Conservation (phyloP, 2,329 filamentous ascomycete species). For the Graphiopsis chlorocephala region DNA sequence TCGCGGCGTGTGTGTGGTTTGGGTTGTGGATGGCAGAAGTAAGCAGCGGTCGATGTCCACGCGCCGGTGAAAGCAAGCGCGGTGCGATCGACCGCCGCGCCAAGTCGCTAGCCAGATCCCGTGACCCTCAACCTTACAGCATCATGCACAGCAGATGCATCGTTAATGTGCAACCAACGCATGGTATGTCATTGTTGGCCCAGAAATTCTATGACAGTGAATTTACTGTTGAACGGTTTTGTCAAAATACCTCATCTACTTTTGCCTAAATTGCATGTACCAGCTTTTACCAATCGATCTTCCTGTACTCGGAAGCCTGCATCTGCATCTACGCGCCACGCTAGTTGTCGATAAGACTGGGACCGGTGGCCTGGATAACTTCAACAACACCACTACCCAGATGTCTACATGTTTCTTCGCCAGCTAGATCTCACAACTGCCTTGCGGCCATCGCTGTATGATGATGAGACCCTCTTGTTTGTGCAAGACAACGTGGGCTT, state of each 20-base stretch:
- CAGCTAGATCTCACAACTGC: slow-evolving; percentile 94
- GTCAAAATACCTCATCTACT: neutral
- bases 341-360: neutral
- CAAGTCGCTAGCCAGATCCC: slow-evolving; percentile 1
- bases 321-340: slow-evolving; percentile 1
- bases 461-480: slow-evolving; percentile 92
- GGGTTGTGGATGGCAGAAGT: neutral
- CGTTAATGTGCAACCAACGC: neutral
- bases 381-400: neutral
- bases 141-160: neutral
- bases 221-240: neutral
- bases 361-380: neutral
- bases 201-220: neutral
- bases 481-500: slow-evolving; percentile 96
- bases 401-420: slow-evolving; percentile 83
- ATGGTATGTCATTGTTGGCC: neutral
- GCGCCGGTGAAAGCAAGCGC: neutral
- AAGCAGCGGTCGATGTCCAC: neutral
- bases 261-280: neutral
- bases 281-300: neutral
- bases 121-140: slow-evolving; percentile 10
- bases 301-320: slow-evolving; percentile 3
- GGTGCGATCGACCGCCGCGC: slow-evolving; percentile 2
- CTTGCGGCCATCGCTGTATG: slow-evolving; percentile 84
- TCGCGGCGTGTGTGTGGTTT: neutral